Conservation (phyloP, 2,329 filamentous ascomycete species). For the Fusarium caatingaense region DNA sequence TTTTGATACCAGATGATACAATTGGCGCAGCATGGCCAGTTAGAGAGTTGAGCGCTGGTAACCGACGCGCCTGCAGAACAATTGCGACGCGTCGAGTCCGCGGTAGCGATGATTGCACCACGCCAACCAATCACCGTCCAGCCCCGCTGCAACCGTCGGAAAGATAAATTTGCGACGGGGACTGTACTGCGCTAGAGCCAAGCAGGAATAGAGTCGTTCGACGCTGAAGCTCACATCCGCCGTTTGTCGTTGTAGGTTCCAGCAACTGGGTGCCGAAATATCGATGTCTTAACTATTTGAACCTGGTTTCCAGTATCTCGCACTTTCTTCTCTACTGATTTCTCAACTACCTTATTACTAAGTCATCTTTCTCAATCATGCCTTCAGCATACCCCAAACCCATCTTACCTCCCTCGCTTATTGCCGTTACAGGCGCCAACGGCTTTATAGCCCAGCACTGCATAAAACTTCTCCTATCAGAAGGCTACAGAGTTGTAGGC, state of each 20-base stretch:
- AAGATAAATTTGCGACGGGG: not conserved
- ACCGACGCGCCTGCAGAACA: not conserved
- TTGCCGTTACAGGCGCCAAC: constrained; percentile 12
- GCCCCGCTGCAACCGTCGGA: not conserved
- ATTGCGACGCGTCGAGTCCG: not conserved
- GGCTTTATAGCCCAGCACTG: constrained; percentile 21
- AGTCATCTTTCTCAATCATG: not conserved
- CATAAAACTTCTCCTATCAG: not conserved
- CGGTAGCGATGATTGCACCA: not conserved
- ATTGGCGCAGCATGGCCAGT: not conserved
- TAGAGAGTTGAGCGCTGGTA: fast-evolving
- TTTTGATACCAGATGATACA: not conserved
- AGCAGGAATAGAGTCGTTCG: not conserved
- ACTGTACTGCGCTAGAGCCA: not conserved
- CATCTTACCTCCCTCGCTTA: not conserved
- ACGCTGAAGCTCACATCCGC: not conserved
- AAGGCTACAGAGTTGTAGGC: constrained; percentile 4
- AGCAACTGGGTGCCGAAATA: not conserved
- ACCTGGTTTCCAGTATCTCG: not conserved
- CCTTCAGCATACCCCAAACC: constrained; percentile 7
- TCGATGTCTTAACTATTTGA: not conserved
- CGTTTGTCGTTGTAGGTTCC: not conserved
- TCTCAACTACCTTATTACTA: fast-evolving
- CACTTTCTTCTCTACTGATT: no score
- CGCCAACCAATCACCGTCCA: not conserved